Evolutionary conservation across 2,329 filamentous ascomycete species (phyloP), one percentile per base, ranked within the genome.

Genomic region (Hirsutella minnesotensis): DNA sequence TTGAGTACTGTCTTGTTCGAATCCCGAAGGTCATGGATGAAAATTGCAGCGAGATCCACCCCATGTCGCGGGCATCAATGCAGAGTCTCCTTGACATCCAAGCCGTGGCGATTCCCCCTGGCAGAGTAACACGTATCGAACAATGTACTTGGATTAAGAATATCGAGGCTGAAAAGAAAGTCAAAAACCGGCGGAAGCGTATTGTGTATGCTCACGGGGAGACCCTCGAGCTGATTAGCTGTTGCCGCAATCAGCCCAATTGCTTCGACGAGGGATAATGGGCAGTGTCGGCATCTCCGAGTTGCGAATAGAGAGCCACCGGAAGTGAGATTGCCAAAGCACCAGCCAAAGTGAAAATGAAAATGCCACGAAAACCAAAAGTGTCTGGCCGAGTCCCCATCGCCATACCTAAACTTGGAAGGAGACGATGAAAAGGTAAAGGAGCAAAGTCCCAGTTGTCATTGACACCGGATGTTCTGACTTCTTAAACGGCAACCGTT

Each of bases 391-490:
- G 0, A 82, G 69, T 2, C 71, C 71, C 89, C 88, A 95, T 46
- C 86, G 86, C 16, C 89, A 82, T 45, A 74, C 58, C 35, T 82
- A 82, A 45, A 74, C 58, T 34, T 82, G 68, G 10, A 72, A 69
- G 62, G 92, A 95, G 45, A 94, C 83, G 46, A 94, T 83, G 88
- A 88, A 58, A 94, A 94, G 12, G 86, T 86, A 15, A 94, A 82
- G 65, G 95, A 95, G 62, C 86, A 94, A 27, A 95, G 77, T 55
- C 92, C 92, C 1, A 95, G 69, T 34, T 87, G 16, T 80, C 85
- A 58, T 95, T 95, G 30, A 94, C 77, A 33, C 94, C 67, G 1
- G 84, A 90, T n/a, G n/a, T n/a, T n/a, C n/a, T n/a, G n/a, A n/a
- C n/a, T n/a, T n/a, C n/a, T n/a, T n/a, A n/a, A n/a, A n/a, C n/a